Evolutionary conservation across 108 stramenopile species (phyloP).

Genomic region (Skeletonema grethae): DNA sequence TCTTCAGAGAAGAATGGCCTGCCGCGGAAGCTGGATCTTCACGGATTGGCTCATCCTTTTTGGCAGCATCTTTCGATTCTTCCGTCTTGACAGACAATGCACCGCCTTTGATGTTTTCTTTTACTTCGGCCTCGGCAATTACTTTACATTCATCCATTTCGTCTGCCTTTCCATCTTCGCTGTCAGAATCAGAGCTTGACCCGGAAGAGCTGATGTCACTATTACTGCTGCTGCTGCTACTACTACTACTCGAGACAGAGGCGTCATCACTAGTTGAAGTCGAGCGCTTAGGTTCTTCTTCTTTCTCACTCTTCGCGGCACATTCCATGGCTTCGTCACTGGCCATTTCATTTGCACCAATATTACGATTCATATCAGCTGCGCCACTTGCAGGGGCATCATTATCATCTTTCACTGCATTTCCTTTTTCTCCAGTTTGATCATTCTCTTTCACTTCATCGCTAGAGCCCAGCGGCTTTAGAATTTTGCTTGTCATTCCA

Average conservation of each 20-base stretch:
- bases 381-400: not conserved
- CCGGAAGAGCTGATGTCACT: slow-evolving; percentile 15
- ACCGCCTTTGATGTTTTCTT: not conserved
- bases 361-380: not conserved
- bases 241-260: not conserved
- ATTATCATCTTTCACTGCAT: not conserved
- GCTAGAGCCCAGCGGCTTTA: not conserved
- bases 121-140: not conserved
- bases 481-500: not conserved
- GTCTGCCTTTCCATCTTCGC: slow-evolving; percentile 6
- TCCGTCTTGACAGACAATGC: not conserved
- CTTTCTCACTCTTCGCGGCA: not conserved
- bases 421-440: no score
- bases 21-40: not conserved
- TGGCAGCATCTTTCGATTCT: not conserved
- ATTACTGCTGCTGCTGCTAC: not conserved
- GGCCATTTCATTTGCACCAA: not conserved
- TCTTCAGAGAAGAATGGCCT: not conserved
- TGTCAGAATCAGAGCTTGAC: slow-evolving; percentile 14
- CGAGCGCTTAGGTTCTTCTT: not conserved
- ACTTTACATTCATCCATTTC: not conserved
- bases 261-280: not conserved
- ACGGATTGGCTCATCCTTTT: not conserved
- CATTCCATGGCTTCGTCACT: not conserved
- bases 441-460: not conserved